These are phyloP conservation scores for Solanum hybrid DNA, from an alignment of 305 asterid genomes.

Conservation along the genomic window DNA sequence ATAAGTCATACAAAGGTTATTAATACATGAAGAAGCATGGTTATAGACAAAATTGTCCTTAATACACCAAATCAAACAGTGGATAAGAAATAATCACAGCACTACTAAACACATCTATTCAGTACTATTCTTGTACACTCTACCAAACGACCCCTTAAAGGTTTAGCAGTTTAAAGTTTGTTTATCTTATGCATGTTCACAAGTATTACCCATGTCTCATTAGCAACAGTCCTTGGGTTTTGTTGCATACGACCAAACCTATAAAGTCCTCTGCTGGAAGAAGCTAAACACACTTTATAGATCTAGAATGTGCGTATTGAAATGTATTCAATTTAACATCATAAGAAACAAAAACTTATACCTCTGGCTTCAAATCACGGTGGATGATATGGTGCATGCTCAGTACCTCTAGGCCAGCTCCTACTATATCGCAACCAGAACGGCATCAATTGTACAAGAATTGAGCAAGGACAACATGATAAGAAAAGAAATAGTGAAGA, in stretches of 20 bases:
- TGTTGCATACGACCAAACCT: neutral
- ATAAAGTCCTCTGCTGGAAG: neutral
- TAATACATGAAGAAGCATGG: neutral
- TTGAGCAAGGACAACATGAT: neutral
- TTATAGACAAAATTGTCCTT: neutral
- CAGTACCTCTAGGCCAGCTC: slow-evolving; percentile 36
- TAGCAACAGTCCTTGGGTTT: neutral
- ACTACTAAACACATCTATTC: neutral
- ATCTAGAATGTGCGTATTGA: neutral
- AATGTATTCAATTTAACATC: neutral
- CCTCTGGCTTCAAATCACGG: slow-evolving; percentile 54
- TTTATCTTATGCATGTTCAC: neutral
- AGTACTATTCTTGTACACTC: neutral
- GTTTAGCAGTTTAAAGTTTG: neutral
- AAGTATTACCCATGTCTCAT: neutral
- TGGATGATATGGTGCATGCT: slow-evolving; percentile 28
- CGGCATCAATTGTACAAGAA: neutral
- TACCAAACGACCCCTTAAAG: neutral
- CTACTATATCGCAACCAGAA: slow-evolving; percentile 13
- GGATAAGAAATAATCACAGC: neutral
- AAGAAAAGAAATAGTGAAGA: neutral
- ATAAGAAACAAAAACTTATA: neutral
- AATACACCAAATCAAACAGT: neutral
- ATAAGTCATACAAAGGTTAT: neutral
- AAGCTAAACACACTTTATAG: neutral